Base-by-base conservation (phyloP, 2,329 filamentous ascomycete genomes). In the Colletotrichum musicola region DNA sequence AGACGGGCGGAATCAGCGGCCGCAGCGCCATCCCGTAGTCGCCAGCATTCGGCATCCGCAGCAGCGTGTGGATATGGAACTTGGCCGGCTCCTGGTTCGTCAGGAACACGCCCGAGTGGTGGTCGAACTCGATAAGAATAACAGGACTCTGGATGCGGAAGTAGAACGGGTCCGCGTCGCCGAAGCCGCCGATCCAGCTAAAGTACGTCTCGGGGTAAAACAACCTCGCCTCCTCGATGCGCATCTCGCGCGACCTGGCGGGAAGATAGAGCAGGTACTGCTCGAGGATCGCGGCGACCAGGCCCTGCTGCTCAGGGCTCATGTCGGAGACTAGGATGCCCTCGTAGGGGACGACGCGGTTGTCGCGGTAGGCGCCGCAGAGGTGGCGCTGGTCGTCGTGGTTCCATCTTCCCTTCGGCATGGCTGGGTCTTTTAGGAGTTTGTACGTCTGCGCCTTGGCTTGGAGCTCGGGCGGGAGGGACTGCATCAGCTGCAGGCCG, bases 351-450 rank as follows among this genome's bases (percentile, higher is more conserved):
- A 95, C 90, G 12, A 92, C 79, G 12, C 92, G 86, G 77, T 95
- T 96, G 74, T 95, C 93, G 13, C 92, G 87, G 76, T 92, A 93
- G 0, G 93, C 93, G 42, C 93, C 93, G 75, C 92, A 93, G 4
- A 94, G 77, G 74, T 95, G 92, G 6, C 92, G 85, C 80, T 95
- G 92, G 76, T 95, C 93, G 74, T 94, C 92, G 72, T 90, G 90
- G 76, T 95, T 95, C 92, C 92, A 95, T 7, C 92, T 85, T 10
- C 89, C 90, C 13, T 81, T 79, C 3, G 86, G 88, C 91, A 94
- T 93, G 0, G 80, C 83, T 0, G 88, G 86, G 65, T 93, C 92
- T 25, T 85, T 83, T 80, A 94, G 84, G 0, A 82, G 72, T 61
- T 84, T 83, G 76, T 87, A 94, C 0, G 88, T 81, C 68, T 88